Percentiles rank a stretch among this genome's conserved stretches.
Evolutionary conservation across 2,329 filamentous ascomycete genomes (phyloP).

Genomic region (Scolecobasidium constrictum): DNA sequence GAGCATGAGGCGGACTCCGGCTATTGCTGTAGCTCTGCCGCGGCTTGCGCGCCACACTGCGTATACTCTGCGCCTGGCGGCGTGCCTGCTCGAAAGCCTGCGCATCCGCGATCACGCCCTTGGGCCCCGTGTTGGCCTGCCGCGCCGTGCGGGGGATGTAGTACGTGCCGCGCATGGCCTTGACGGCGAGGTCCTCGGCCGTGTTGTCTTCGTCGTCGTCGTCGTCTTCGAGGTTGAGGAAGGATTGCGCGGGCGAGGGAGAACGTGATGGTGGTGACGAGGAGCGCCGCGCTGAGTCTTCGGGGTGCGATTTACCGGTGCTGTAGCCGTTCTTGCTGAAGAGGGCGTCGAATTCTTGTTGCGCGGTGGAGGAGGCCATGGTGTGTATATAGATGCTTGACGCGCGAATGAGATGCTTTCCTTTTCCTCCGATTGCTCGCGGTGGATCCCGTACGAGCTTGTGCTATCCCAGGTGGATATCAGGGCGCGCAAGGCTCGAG

Average conservation of each 20-base stretch:
- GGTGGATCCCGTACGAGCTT: slow-evolving; percentile 10
- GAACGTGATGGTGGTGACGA: slow-evolving; percentile 16
- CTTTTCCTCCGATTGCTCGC: slow-evolving; percentile 9
- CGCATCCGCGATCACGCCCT: slow-evolving; percentile 79
- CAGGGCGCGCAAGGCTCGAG: neutral
- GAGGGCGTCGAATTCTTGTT: slow-evolving; percentile 42
- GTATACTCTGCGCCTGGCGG: slow-evolving; percentile 17
- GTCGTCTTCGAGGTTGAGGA: slow-evolving; percentile 29
- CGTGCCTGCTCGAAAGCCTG: slow-evolving; percentile 60
- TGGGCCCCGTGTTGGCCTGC: slow-evolving; percentile 67
- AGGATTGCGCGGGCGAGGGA: neutral
- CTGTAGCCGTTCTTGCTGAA: slow-evolving; percentile 27
- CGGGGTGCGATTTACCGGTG: slow-evolving; percentile 31
- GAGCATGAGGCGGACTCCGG: neutral
- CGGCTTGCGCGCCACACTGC: neutral
- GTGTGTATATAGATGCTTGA: slow-evolving; percentile 9
- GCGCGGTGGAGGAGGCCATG: slow-evolving; percentile 24
- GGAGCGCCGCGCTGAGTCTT: slow-evolving; percentile 24
- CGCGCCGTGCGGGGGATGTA: slow-evolving; percentile 50
- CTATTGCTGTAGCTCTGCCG: neutral
- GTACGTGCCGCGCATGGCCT: slow-evolving; percentile 44
- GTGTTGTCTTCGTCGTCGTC: slow-evolving; percentile 27
- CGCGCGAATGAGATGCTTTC: too few relatives aligned
- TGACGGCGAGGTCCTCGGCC: slow-evolving; percentile 18
- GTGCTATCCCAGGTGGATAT: neutral